Evolutionary conservation across 1,139 yeast genomes (phyloP), one percentile per base, ranked within the genome.

Genomic region (Candida gigantensis): DNA sequence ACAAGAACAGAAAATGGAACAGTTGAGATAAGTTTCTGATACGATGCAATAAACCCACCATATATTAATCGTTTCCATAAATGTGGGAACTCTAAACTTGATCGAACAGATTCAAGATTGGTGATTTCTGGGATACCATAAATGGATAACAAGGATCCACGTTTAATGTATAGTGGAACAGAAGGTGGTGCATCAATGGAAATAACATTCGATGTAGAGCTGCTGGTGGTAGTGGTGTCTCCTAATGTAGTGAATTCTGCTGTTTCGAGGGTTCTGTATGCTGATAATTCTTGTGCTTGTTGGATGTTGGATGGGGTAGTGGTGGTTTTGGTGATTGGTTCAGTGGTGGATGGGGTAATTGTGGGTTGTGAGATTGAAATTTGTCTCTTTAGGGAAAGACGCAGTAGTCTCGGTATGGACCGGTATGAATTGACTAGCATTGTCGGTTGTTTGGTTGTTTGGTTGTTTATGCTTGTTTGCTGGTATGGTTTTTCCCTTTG

Each of bases 111-210:
- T 12, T 55, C 45, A 2, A 52, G 40, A 3, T 55, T 45, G 13
- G 53, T 40, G 18, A 40, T 44, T 34, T 37, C 38, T 29, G 20
- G 41, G 7, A 59, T 44, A 0, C 77, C 77, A 40, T 63, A 70
- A 3, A 79, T 57, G 4, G 81, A 65, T 37, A 79, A 53, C 25
- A 80, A 51, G 0, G 81, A 62, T 2, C 79, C 76, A 26, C 68
- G 59, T 34, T 71, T 65, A 14, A 77, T 53, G 42, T 63, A 62
- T 3, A 77, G 56, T 0, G 84, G 83, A 1, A 77, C 63, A 0
- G 84, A 78, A 2, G 85, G 79, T 1, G 82, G 80, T n/a, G 75
- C 53, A 3, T 66, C 60, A 9, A 77, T 52, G 3, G 74, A 60
- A 28, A 76, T 51, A 0, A 74, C 60, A 1, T 77, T 60, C 18